Evolutionary conservation across 108 stramenopile genomes (phyloP).

Genomic region (Discostella pseudostelligera): DNA sequence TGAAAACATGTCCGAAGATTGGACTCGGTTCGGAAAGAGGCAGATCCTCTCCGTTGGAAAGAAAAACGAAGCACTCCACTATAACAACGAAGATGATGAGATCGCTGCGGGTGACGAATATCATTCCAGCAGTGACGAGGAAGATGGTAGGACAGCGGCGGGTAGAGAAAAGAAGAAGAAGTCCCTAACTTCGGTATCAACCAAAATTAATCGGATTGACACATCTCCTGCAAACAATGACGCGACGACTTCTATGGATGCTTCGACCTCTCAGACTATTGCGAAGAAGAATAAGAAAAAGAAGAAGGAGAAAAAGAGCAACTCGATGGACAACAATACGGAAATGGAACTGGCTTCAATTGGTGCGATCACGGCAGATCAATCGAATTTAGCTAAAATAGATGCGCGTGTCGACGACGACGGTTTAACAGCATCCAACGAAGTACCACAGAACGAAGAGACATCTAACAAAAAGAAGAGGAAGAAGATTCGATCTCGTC

Average conservation of each 20-base stretch:
- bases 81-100: slow-evolving; percentile 52
- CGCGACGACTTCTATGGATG: not conserved
- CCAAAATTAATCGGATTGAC: not conserved
- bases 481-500: slow-evolving; percentile 65
- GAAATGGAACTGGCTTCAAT: slow-evolving; percentile 4
- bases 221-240: slow-evolving; percentile 7
- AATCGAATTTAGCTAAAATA: not conserved
- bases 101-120: slow-evolving; percentile 30
- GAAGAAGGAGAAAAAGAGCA: slow-evolving; percentile 67
- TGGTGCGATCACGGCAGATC: not conserved
- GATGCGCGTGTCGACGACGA: slow-evolving; percentile 9
- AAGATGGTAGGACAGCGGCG: slow-evolving; percentile 70
- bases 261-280: not conserved
- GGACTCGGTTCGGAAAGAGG: slow-evolving; percentile 32
- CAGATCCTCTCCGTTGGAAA: slow-evolving; percentile 57
- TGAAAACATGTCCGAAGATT: slow-evolving; percentile 15
- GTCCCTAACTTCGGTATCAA: not conserved
- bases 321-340: slow-evolving; percentile 25
- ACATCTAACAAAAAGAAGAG: slow-evolving; percentile 18
- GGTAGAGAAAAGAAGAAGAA: slow-evolving; percentile 28
- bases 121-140: slow-evolving; percentile 48
- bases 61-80: slow-evolving; percentile 35
- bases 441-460: not conserved
- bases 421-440: slow-evolving; percentile 20
- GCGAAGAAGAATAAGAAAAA: slow-evolving; percentile 33